phyloP scores from a whole-genome alignment of 176 grass and related monocot genomes.

The Puccinellia tenuiflora region DNA sequence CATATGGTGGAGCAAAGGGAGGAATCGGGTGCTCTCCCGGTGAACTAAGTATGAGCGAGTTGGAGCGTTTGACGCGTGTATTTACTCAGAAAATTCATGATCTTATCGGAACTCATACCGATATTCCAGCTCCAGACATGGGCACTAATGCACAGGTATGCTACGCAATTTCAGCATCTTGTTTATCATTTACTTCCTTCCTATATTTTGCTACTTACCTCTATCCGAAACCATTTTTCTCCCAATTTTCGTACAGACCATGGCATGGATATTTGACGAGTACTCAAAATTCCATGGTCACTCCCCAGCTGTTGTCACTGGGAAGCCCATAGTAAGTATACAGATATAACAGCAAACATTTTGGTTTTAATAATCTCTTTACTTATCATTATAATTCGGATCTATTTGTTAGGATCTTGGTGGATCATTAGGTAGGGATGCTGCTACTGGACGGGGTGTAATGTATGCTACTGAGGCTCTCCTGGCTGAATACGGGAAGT shows the following conservation, averaged over 20 bases:
- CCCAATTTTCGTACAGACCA: slow-evolving; percentile 50
- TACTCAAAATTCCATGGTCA: slow-evolving; percentile 98
- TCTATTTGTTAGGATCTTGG: slow-evolving; percentile 75
- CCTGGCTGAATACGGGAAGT: slow-evolving; percentile 78
- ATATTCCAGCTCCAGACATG: slow-evolving; percentile 96
- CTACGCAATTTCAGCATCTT: not conserved
- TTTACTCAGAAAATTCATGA: slow-evolving; percentile 99
- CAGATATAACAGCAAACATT: slow-evolving; percentile 10
- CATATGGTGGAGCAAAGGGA: slow-evolving; percentile 96
- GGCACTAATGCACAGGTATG: slow-evolving; percentile 85
- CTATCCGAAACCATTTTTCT: not conserved
- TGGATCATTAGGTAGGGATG: slow-evolving; percentile 91
- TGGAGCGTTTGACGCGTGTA: slow-evolving; percentile 89
- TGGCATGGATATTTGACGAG: slow-evolving; percentile 98
- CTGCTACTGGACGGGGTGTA: slow-evolving; percentile 85
- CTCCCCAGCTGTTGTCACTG: slow-evolving; percentile 91
- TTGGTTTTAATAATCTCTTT: slow-evolving; percentile 13
- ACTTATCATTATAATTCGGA: not conserved
- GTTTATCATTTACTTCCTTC: not conserved
- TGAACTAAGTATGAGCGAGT: slow-evolving; percentile 75
- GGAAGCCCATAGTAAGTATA: slow-evolving; percentile 87
- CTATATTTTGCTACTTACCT: not conserved
- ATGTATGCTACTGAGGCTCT: slow-evolving; percentile 76
- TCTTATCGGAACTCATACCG: slow-evolving; percentile 81
- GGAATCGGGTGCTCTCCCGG: slow-evolving; percentile 83